A percentile compares a stretch with the other conserved stretches of the same genome.
Conservation (phyloP, 441 rosid genomes). For the Raphanus hybrid region DNA sequence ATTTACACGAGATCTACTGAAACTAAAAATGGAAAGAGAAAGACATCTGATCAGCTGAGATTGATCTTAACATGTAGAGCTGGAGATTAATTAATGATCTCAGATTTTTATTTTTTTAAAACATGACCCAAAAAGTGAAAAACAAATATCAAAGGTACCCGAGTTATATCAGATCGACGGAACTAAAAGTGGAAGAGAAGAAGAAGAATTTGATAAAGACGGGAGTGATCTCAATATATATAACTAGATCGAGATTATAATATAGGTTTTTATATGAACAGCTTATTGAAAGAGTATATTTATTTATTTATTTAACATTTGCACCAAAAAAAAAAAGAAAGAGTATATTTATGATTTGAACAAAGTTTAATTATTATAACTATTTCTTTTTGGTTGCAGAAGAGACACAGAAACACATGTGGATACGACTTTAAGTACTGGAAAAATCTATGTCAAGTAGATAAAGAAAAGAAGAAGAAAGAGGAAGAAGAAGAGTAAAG, state of each 20-base stretch:
- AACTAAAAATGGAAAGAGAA: not conserved
- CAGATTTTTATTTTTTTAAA: not conserved
- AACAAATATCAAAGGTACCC: slow-evolving; percentile 13
- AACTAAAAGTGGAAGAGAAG: slow-evolving; percentile 6
- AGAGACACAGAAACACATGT: slow-evolving; percentile 46
- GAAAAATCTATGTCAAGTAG: slow-evolving; percentile 33
- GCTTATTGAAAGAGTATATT: not conserved
- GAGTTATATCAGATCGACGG: slow-evolving; percentile 14
- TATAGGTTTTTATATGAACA: not conserved
- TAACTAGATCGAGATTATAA: not conserved
- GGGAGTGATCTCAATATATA: slow-evolving; percentile 31
- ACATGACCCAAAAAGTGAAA: not conserved
- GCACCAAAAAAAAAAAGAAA: not conserved
- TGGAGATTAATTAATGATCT: not conserved
- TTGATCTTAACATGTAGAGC: not conserved
- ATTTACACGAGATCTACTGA: slow-evolving; percentile 23
- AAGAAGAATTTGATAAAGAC: slow-evolving; percentile 30
- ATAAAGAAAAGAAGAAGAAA: slow-evolving; percentile 29
- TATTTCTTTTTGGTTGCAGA: slow-evolving; percentile 31
- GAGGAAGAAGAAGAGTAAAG: slow-evolving; percentile 44
- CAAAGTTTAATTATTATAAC: slow-evolving; percentile 22
- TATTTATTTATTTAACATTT: not conserved
- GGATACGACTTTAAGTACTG: slow-evolving; percentile 46
- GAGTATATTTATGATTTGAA: not conserved
- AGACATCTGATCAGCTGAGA: not conserved